Conservation (phyloP, 805 yeast genomes). For the Wickerhamiella brachini region DNA sequence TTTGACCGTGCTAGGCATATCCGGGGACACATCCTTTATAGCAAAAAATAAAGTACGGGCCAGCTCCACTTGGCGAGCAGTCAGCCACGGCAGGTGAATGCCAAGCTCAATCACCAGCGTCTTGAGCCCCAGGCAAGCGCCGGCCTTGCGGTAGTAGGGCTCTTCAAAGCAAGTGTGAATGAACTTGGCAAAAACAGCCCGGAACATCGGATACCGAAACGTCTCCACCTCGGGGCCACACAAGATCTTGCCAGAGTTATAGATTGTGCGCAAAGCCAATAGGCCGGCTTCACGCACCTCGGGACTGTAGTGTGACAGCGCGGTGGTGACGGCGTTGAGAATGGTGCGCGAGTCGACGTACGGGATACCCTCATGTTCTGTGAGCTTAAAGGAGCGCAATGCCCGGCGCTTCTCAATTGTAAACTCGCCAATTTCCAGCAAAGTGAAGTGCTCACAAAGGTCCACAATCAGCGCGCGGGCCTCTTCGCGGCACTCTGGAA, state of each 20-base stretch:
- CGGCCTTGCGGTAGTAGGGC: conserved; percentile 69
- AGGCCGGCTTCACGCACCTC: conserved; percentile 62
- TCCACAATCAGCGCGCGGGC: conserved; percentile 50
- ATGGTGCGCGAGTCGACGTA: conserved; percentile 55
- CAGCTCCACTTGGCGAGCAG: conserved; percentile 67
- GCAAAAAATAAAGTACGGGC: conserved; percentile 81
- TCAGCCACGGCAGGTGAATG: conserved; percentile 61
- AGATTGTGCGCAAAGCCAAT: conserved; percentile 47
- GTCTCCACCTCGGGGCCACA: conserved; percentile 59
- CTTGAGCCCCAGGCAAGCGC: conserved; percentile 75
- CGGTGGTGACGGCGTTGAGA: conserved; percentile 61
- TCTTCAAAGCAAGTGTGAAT: conserved; percentile 89
- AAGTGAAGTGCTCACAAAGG: conserved; percentile 63
- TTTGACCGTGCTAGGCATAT: conserved; percentile 71
- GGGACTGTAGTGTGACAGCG: conserved; percentile 62
- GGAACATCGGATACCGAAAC: conserved; percentile 55
- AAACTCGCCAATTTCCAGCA: conserved; percentile 63
- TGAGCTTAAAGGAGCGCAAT: conserved; percentile 56
- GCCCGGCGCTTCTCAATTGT: conserved; percentile 51
- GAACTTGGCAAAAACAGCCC: conserved; percentile 64
- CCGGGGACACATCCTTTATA: conserved; percentile 74
- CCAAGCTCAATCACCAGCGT: conserved; percentile 55
- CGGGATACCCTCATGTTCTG: conserved; percentile 66
- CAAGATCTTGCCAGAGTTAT: conserved; percentile 44
- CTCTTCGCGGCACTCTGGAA: conserved; percentile 56